Evolutionary conservation across 1,284 basidiomycete genomes (phyloP).

Genomic region (Ceraceosorus guamensis): DNA sequence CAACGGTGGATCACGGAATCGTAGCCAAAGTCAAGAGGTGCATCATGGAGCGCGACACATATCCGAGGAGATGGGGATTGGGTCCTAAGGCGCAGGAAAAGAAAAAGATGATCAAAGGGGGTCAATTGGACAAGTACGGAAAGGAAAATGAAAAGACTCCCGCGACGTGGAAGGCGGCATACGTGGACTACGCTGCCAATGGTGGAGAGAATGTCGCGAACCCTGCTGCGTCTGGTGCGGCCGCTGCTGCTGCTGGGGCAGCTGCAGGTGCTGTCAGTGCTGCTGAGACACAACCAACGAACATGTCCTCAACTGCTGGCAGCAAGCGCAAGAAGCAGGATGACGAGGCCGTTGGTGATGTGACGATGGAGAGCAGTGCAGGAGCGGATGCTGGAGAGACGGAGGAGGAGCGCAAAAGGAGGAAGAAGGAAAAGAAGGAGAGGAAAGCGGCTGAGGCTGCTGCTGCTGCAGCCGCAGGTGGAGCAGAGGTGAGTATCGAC

Average conservation of each 20-base stretch:
- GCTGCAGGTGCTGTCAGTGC: conserved; percentile 2
- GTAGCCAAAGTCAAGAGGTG: conserved; percentile 99
- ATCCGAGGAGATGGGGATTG: conserved; percentile 95
- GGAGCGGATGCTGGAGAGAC: conserved; percentile 26
- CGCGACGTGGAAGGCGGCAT: conserved; percentile 79
- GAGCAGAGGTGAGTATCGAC: too few relatives aligned
- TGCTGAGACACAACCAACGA: conserved; percentile 4
- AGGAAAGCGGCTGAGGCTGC: conserved; percentile 39
- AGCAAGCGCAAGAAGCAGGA: conserved; percentile 24
- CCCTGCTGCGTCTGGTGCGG: conserved; percentile 7
- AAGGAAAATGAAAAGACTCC: conserved; percentile 90
- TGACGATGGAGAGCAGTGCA: conserved; percentile 37
- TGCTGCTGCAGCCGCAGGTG: conserved; percentile 24
- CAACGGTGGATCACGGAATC: conserved; percentile 96
- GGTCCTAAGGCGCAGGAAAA: conserved; percentile 94
- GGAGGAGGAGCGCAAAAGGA: conserved; percentile 44
- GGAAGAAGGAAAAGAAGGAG: conserved; percentile 49
- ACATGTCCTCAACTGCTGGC: conserved; percentile 16
- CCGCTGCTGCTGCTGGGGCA: conserved; percentile 14
- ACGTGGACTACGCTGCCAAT: conserved; percentile 80
- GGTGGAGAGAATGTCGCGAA: conserved; percentile 52
- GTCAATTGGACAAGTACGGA: conserved; percentile 92
- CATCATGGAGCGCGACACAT: conserved; percentile 97
- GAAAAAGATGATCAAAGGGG: conserved; percentile 73
- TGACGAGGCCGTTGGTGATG: conserved; percentile 43